Percentiles rank a stretch among this genome's conserved stretches.
These are phyloP conservation scores for Chaetomium sp. DNA, from an alignment of 2,329 filamentous ascomycete genomes.

Conservation along the genomic window DNA sequence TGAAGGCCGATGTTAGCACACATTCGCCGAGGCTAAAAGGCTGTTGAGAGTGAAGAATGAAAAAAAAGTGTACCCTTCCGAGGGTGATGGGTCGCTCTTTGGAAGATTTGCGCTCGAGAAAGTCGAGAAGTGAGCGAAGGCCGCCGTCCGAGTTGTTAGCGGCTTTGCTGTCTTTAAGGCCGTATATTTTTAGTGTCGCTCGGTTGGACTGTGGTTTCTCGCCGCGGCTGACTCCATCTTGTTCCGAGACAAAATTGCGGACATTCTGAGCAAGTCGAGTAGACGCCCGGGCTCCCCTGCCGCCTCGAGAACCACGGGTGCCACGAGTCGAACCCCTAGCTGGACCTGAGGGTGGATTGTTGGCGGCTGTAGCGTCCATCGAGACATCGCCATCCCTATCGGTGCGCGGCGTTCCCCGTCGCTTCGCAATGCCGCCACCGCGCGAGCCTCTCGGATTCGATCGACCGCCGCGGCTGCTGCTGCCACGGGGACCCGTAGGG, in stretches of 20 bases:
- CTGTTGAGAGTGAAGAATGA: not conserved
- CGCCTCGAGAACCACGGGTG: conserved; percentile 8
- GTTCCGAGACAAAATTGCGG: conserved; percentile 15
- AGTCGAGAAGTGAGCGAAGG: conserved; percentile 55
- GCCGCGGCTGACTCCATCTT: not conserved
- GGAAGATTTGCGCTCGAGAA: conserved; percentile 65
- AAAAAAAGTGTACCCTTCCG: conserved; percentile 58
- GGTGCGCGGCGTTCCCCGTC: conserved; percentile 34
- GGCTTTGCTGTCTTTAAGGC: conserved; percentile 64
- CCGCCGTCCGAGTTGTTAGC: conserved; percentile 61
- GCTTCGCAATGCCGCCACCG: conserved; percentile 48
- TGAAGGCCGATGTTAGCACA: conserved; percentile 22
- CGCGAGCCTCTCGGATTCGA: conserved; percentile 12
- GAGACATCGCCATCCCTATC: conserved; percentile 56
- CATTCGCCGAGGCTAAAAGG: not conserved
- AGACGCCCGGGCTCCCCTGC: conserved; percentile 10
- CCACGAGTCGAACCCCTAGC: conserved; percentile 12
- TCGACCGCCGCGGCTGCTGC: not conserved
- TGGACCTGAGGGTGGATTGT: conserved; percentile 11
- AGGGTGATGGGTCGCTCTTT: conserved; percentile 54
- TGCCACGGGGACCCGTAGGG: conserved; percentile 23
- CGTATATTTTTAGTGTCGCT: conserved; percentile 46
- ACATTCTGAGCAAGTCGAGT: conserved; percentile 21
- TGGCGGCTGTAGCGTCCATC: conserved; percentile 39
- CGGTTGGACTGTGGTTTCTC: conserved; percentile 26